Base-by-base conservation (phyloP, 2,329 filamentous ascomycete species). In the Microsporum ferrugineum region DNA sequence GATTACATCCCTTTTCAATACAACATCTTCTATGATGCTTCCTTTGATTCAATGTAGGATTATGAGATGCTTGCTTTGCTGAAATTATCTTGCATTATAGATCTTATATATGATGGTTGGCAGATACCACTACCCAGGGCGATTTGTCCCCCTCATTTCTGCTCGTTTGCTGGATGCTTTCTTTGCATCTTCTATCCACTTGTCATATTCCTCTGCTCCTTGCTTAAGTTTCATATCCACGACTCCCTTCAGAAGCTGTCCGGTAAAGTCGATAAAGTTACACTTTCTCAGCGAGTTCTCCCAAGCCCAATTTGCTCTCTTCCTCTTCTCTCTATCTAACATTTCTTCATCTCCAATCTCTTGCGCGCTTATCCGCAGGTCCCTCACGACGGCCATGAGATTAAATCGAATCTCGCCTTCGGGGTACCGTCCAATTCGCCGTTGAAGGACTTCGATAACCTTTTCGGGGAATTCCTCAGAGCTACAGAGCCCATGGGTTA, bases 191-290 rank as follows among this genome's bases (percentile, higher is more conserved):
- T 91, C 88, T 63, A 97, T 89, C 75, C 89, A 88, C 73, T 90
- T 88, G 72, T 86, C 80, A 72, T 92, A 94, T 10, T 79, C 84
- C 10, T 78, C 87, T 65, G 87, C 81, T 63, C 58, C 58, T 12
- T 29, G 41, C 80, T 63, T 78, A 45, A 95, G 71, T 79, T 95
- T 96, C 63, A 77, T 73, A 65, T 76, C 80, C n/a, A 90, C 88
- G 2, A 96, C 92, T 0, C 85, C 88, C 79, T 94, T 95, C 68
- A 96, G 77, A 63, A 96, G 80, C 78, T 96, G 91, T 10, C 89
- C 91, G 2, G 92, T 88, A 69, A 99, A 96, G 0, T 91, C 92
- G 0, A 99, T 89, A 77, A 99, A 99, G 75, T 99, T 99, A 75
- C 96, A 92, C 68, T 88, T 80, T 63, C 94, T 79, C 69, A 99